Base-by-base conservation (phyloP, 2,329 filamentous ascomycete species). In the Paecilomyces niveus region DNA sequence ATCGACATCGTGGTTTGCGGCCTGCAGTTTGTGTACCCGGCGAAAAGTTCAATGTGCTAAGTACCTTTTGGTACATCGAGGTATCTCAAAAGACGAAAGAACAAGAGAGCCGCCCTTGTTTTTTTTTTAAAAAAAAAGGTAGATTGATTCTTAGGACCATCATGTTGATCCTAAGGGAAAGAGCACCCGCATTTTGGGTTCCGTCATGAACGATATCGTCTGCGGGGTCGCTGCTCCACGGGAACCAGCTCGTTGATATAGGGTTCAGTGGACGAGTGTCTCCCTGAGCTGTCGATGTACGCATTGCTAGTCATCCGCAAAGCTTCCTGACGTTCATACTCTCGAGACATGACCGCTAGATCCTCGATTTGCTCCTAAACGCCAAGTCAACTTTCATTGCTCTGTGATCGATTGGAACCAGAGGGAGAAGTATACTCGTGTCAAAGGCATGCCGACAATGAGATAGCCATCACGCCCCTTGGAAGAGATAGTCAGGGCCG, bases 391-490 rank as follows among this genome's bases (percentile, higher is more conserved):
- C 15, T 8, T n/a, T n/a, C 13, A 18, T 21, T n/a, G n/a, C 18
- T 21, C 7, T 18, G n/a, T 18, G n/a, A 45, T 45, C 2, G 39
- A 45, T n/a, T 8, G 6, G 15, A 18, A n/a, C 7, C 7, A 8
- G 39, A 3, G 2, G 7, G n/a, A 7, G 18, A n/a, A 18, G 3
- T 66, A 57, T 65, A 80, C 78, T 69, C 77, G 73, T 61, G 78
- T 80, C 57, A 80, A 68, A 59, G 74, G 75, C 55, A 74, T 68
- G 32, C 78, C 78, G 45, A 73, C 70, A 58, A 80, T 76, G 32
- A 80, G 69, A 63, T 80, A 80, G 39, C 78, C 78, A 67, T 80
- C 78, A 59, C 78, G 75, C 52, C 76, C 77, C 76, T 79, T 65
- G 57, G 59, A 54, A 65, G 61, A 60, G 59, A 58, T 63, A 55